phyloP scores from a whole-genome alignment of 805 yeast genomes.

The Lipomyces orientalis region DNA sequence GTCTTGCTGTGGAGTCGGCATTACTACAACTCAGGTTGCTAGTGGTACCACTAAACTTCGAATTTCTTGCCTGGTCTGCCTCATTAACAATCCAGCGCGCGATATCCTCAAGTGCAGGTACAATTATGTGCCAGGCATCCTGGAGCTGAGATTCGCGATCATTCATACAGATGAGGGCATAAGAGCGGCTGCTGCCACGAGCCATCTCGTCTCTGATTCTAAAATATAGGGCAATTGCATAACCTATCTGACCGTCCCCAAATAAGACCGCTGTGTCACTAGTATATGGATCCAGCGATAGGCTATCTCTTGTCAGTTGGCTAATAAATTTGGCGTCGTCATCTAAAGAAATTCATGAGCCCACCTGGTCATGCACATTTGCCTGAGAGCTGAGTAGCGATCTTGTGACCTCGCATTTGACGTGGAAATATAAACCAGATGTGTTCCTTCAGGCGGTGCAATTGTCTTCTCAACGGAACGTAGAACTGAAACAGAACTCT shows the following conservation, averaged over 20 bases:
- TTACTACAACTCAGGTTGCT: background rate
- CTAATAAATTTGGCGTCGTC: background rate
- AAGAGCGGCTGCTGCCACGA: slow-evolving; percentile 18
- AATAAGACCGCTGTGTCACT: slow-evolving; percentile 16
- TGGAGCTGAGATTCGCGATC: slow-evolving; percentile 14
- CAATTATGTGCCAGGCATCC: slow-evolving; percentile 19
- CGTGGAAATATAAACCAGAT: slow-evolving; percentile 34
- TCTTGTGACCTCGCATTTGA: slow-evolving; percentile 40
- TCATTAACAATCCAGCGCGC: slow-evolving; percentile 19
- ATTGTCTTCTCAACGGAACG: background rate
- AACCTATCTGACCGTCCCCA: slow-evolving; percentile 25
- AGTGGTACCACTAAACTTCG: background rate
- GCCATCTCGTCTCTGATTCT: slow-evolving; percentile 17
- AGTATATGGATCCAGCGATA: slow-evolving; percentile 9
- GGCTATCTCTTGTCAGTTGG: background rate
- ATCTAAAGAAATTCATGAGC: background rate
- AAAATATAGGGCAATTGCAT: slow-evolving; percentile 19
- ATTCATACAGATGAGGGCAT: slow-evolving; percentile 15
- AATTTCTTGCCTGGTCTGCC: slow-evolving; percentile 5
- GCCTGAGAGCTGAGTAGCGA: slow-evolving; percentile 41
- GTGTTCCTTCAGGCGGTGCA: background rate
- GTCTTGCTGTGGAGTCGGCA: background rate
- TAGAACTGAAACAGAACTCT: background rate
- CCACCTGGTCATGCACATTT: slow-evolving; percentile 37
- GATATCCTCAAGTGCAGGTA: slow-evolving; percentile 23